Conservation (phyloP, 2,329 filamentous ascomycete species). For the Mycogone perniciosa region DNA sequence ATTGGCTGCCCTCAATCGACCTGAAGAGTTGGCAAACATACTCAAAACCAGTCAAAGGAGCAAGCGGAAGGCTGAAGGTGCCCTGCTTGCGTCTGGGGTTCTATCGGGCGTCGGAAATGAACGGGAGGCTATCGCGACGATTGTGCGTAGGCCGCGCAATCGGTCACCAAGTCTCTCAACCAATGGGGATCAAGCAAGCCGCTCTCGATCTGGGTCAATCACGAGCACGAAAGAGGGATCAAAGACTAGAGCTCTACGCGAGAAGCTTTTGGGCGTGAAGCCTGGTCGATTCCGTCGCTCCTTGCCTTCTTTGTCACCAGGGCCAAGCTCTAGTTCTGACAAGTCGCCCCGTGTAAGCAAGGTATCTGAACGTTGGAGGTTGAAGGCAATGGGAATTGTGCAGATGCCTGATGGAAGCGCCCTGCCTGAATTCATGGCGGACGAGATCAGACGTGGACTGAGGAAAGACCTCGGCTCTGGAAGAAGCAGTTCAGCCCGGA, state of each 20-base stretch:
- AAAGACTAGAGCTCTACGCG: constrained; percentile 26
- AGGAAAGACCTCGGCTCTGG: constrained; percentile 29
- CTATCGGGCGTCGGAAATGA: constrained; percentile 36
- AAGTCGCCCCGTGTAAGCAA: constrained; percentile 26
- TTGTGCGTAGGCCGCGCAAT: constrained; percentile 26
- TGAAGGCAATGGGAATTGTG: constrained; percentile 46
- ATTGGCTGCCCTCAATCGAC: constrained; percentile 24
- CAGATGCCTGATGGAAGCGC: constrained; percentile 49
- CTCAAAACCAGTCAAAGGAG: constrained; percentile 26
- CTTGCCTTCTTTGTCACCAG: constrained; percentile 29
- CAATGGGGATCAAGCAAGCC: constrained; percentile 15
- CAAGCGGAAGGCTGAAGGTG: constrained; percentile 28
- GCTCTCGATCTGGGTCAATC: constrained; percentile 15
- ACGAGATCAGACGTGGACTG: constrained; percentile 37
- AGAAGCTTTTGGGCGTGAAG: constrained; percentile 20
- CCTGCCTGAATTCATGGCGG: constrained; percentile 44
- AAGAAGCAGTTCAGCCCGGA: constrained; percentile 20
- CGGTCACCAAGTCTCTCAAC: constrained; percentile 14
- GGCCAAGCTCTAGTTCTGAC: constrained; percentile 22
- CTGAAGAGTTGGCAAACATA: constrained; percentile 30
- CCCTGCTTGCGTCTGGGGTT: constrained; percentile 37
- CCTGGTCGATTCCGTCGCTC: constrained; percentile 33
- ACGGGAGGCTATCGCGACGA: constrained; percentile 27
- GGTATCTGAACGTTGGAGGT: constrained; percentile 39
- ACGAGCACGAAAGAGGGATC: constrained; percentile 18